These are phyloP conservation scores for Lagenidium sp. DNA, from an alignment of 352 stramenopile species.

Conservation along the genomic window DNA sequence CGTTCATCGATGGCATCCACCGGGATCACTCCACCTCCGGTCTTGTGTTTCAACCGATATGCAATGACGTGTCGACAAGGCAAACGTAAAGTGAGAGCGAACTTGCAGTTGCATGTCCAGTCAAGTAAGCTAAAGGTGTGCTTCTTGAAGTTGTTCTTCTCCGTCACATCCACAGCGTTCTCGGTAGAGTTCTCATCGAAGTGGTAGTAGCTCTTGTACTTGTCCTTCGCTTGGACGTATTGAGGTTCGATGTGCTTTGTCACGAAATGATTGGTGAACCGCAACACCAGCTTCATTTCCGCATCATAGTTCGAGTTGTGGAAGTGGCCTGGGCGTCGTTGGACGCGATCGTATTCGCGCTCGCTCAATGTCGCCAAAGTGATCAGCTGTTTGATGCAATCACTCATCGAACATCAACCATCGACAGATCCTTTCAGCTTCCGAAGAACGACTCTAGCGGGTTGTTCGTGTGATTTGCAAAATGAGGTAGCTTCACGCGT, in stretches of 20 bases:
- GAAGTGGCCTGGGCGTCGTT: background rate
- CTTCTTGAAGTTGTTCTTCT: background rate
- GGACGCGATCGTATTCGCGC: slow-evolving; percentile 1
- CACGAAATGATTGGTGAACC: slow-evolving; percentile 13
- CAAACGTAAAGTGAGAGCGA: slow-evolving; percentile 7
- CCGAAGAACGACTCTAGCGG: slow-evolving; percentile 19
- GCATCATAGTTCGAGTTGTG: slow-evolving; percentile 10
- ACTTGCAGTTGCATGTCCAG: slow-evolving; percentile 11
- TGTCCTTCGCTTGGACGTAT: slow-evolving; percentile 4
- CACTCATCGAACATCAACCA: background rate
- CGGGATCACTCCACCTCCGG: background rate
- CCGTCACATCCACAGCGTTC: slow-evolving; percentile 3
- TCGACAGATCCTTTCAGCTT: slow-evolving; percentile 12
- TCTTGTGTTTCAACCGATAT: slow-evolving; percentile 3
- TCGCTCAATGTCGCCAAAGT: slow-evolving; percentile 1
- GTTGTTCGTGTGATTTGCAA: slow-evolving; percentile 25
- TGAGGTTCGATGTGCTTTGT: slow-evolving; percentile 7
- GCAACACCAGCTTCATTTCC: slow-evolving; percentile 11
- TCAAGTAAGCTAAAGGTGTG: background rate
- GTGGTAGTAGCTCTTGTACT: slow-evolving; percentile 4
- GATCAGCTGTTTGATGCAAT: slow-evolving; percentile 6
- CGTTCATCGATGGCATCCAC: slow-evolving; percentile 1
- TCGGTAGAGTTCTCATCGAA: too few relatives aligned
- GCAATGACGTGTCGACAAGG: slow-evolving; percentile 15
- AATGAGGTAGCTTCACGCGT: slow-evolving; percentile 9